These are phyloP conservation scores for Bullera alba DNA, from an alignment of 768 basidiomycete species.

Conservation along the genomic window DNA sequence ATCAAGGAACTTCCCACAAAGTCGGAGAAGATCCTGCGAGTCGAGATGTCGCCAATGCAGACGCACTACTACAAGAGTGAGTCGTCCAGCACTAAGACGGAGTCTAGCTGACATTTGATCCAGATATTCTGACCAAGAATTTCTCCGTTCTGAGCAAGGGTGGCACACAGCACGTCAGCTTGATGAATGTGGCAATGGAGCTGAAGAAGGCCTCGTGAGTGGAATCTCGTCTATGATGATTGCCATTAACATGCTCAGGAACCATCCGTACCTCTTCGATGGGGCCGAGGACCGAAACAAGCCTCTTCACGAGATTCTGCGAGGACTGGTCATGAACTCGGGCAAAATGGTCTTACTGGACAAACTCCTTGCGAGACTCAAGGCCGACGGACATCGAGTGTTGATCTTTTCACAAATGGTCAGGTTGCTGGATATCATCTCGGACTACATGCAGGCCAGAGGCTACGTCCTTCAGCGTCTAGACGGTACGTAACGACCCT, in stretches of 20 bases:
- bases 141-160: conserved; percentile 82
- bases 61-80: conserved; percentile 91
- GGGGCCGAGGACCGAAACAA: conserved; percentile 63
- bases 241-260: conserved; percentile 41
- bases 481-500: conserved; percentile 59
- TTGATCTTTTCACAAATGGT: conserved; percentile 99
- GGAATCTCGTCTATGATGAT: neutral
- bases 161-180: conserved; percentile 74
- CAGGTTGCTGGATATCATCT: conserved; percentile 94
- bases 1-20: conserved; percentile 93
- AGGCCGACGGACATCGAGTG: conserved; percentile 88
- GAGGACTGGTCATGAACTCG: conserved; percentile 95
- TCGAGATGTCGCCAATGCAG: conserved; percentile 94
- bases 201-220: conserved; percentile 77
- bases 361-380: conserved; percentile 83
- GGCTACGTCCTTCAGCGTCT: conserved; percentile 89
- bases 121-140: conserved; percentile 88
- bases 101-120: neutral
- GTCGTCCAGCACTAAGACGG: conserved; percentile 5
- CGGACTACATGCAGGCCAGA: conserved; percentile 86
- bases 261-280: conserved; percentile 96
- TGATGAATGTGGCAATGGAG: conserved; percentile 99
- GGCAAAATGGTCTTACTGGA: conserved; percentile 98
- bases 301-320: conserved; percentile 67
- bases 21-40: conserved; percentile 92